Base-by-base conservation (phyloP, 2,329 filamentous ascomycete species). In the Calonectria montana region DNA sequence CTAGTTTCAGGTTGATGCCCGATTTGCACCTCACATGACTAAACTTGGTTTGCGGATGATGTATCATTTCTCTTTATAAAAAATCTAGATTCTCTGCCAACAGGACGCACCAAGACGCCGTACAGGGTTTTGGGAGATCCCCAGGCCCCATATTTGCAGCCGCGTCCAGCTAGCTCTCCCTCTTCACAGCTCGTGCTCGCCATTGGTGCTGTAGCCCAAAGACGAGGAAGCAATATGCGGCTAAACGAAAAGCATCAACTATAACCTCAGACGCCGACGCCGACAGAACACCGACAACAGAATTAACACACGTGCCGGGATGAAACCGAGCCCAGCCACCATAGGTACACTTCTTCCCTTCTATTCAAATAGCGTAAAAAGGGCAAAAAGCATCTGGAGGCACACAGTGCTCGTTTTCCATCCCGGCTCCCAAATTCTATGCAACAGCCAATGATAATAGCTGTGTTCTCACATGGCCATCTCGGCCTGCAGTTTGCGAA, bases 401-500 rank as follows among this genome's bases (percentile, higher is more conserved):
- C 50, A 41, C 61, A 35, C 50, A 23, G 35, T 31, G 29, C 67
- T 70, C 55, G 65, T 74, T 63, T 62, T 55, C 67, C 70, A 64
- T 66, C 67, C 73, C 75, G 76, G 71, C 72, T 57, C 48, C 55
- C 25, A 73, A 73, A 76, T 78, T 73, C 75, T 78, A 79, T 79
- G 76, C 75, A 77, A 75, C 67, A 68, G 69, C 68, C 71, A 68
- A 72, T 53, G 71, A 67, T 66, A 65, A 25, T 16, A 37, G 23
- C 66, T 10, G 62, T 70, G 12, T 45, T 50, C 69, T 88, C 81
- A 97, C 93, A 98, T 98, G 76, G 96, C 96, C 96, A 98, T 98
- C 85, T 98, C 96, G 41, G 95, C 96, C 83, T 97, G 95, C 78
- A 99, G 85, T 86, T 97, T 98, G 84, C 93, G 91, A 81, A 98